These are phyloP conservation scores for Cadophora sp. DNA, from an alignment of 2,329 filamentous ascomycete genomes.

Conservation along the genomic window DNA sequence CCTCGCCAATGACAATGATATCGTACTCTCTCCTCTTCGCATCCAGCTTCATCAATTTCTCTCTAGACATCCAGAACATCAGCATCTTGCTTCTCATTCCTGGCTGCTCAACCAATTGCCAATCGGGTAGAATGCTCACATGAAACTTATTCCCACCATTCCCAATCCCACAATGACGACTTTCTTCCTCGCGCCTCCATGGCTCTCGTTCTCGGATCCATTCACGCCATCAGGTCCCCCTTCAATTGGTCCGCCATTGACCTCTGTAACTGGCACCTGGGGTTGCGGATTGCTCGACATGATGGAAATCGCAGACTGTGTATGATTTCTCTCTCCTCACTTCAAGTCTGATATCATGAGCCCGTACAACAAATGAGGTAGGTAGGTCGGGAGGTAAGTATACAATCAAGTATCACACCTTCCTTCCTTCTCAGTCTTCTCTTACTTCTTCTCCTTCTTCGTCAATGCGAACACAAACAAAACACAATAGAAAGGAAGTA, in stretches of 20 bases:
- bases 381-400: not conserved
- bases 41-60: slow-evolving; percentile 88
- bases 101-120: not conserved
- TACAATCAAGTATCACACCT: slow-evolving; percentile 3
- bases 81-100: not conserved
- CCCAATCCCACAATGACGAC: slow-evolving; percentile 86
- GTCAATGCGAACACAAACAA: no score
- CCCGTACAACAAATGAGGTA: not conserved
- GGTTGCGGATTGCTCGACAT: slow-evolving; percentile 43
- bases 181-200: slow-evolving; percentile 58
- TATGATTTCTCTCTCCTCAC: not conserved
- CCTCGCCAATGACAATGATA: slow-evolving; percentile 86
- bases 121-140: slow-evolving; percentile 65
- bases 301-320: not conserved
- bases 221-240: slow-evolving; percentile 38
- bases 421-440: not conserved
- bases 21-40: slow-evolving; percentile 77
- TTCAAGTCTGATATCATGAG: not conserved
- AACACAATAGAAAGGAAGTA: not conserved
- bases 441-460: not conserved
- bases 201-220: slow-evolving; percentile 35
- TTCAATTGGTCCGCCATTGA: slow-evolving; percentile 35
- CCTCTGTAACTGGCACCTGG: slow-evolving; percentile 36
- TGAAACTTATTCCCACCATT: slow-evolving; percentile 90
- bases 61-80: slow-evolving; percentile 56